Evolutionary conservation across 139 green algal species (phyloP), one percentile per base, ranked within the genome.

Genomic region (Chlorella vulgaris): DNA sequence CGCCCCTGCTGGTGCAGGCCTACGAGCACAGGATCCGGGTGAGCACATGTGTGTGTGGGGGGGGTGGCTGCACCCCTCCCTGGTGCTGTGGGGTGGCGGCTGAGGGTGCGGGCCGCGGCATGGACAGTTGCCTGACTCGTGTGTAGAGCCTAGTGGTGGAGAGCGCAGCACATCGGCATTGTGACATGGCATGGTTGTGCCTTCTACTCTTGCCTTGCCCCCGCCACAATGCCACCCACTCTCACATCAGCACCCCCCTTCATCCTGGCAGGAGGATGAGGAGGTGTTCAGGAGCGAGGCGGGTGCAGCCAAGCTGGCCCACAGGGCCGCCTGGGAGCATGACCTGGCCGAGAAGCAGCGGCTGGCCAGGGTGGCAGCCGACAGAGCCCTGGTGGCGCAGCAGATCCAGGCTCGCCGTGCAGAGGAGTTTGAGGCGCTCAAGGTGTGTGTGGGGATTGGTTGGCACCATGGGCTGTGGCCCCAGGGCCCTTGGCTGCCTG

Each of bases 361-460:
- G 38, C 70, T 94, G 69, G 67, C 70, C 4, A 83, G 85, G 50
- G 88, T 93, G 86, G 33, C 24, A n/a, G 80, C 76, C 5, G 86
- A 93, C 62, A 87, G 89, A 71, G 81, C 83, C 47, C 62, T 42
- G 42, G 61, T 83, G 26, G 82, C 74, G 26, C 68, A 83, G 65
- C 36, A 61, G 51, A 62, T 85, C 22, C 91, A 95, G 71, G 78
- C 80, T 18, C 89, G 96, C 29, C 93, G 96, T 50, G 62, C 90
- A 26, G 95, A 91, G n/a, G 95, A 98, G 88, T 99, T 99, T 86
- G 94, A 92, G 83, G 86, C 83, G 15, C 85, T 96, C 39, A 70
- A 87, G 82, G 81, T 84, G 51, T 24, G 4, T 31, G 40, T n/a
- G 60, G 78, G 39, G 24, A 33, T 29, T 36, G 28, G 29, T 51